Conservation (phyloP, 495 filamentous ascomycete genomes). For the Letharia lupina region DNA sequence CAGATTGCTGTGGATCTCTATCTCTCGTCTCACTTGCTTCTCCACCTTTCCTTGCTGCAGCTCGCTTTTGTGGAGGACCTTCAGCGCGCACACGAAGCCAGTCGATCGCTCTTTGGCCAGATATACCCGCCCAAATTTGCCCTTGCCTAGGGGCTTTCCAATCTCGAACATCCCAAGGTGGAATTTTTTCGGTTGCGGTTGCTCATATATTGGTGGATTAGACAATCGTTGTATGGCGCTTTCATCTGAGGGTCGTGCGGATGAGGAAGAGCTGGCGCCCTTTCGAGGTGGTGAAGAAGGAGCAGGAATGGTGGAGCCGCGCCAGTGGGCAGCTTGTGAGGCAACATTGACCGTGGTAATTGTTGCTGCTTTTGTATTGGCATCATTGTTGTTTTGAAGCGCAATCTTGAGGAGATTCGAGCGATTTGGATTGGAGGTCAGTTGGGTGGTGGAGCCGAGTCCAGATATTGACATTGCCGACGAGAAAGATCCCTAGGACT, state of each 20-base stretch:
- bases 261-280: constrained; percentile 29
- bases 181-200: constrained; percentile 63
- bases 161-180: constrained; percentile 99
- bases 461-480: constrained; percentile 46
- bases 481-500: constrained; percentile 36
- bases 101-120: constrained; percentile 81
- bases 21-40: constrained; percentile 93
- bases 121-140: constrained; percentile 96
- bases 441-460: constrained; percentile 41
- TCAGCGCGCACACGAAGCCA: constrained; percentile 92
- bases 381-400: constrained; percentile 60
- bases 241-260: constrained; percentile 47
- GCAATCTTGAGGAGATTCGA: constrained; percentile 74
- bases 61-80: constrained; percentile 93
- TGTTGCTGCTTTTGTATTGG: constrained; percentile 46
- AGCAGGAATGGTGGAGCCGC: constrained; percentile 34
- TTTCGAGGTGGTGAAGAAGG: constrained; percentile 33
- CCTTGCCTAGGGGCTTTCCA: constrained; percentile 89
- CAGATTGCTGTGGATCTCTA: constrained; percentile 95
- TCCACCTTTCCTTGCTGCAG: constrained; percentile 87
- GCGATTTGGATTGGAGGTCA: constrained; percentile 52
- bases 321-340: constrained; percentile 55
- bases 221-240: constrained; percentile 46
- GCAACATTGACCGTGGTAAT: constrained; percentile 54
- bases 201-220: constrained; percentile 47